phyloP scores from a whole-genome alignment of 192 early-diverging fungal genomes.

The Paraglomus occultum region DNA sequence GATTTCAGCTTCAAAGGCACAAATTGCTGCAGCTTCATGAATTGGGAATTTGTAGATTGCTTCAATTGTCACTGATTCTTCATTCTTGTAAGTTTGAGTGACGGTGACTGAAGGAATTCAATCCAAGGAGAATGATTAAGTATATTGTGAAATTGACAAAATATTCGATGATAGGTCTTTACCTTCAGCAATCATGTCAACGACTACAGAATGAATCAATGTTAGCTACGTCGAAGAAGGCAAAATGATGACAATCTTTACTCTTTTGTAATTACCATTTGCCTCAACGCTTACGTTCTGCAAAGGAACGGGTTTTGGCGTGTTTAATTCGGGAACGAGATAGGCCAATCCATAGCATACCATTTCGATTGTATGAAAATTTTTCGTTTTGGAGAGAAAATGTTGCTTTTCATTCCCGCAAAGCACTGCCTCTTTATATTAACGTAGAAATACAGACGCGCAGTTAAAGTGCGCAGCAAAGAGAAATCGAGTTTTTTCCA shows the following conservation, averaged over 20 bases:
- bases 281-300: constrained; percentile 23
- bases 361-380: constrained; percentile 14
- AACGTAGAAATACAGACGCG: too few relatives aligned
- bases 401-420: too few relatives aligned
- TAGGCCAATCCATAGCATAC: constrained; percentile 16
- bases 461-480: too few relatives aligned
- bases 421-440: too few relatives aligned
- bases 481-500: too few relatives aligned
- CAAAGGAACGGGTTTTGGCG: neutral
- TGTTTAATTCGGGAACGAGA: neutral
- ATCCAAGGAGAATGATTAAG: too few relatives aligned
- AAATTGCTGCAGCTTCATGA: constrained; percentile 17
- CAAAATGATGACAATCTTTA: too few relatives aligned
- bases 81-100: constrained; percentile 26
- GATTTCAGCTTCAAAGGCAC: constrained; percentile 19
- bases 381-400: too few relatives aligned
- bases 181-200: constrained; percentile 32
- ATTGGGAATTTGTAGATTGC: constrained; percentile 24
- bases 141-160: too few relatives aligned
- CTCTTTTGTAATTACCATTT: too few relatives aligned
- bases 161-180: neutral
- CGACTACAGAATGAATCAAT: too few relatives aligned
- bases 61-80: neutral
- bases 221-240: too few relatives aligned
- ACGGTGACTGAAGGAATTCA: constrained; percentile 1